These are phyloP conservation scores for Dendrocalamus sinicus DNA, from an alignment of 176 grass and related monocot species.

Conservation along the genomic window DNA sequence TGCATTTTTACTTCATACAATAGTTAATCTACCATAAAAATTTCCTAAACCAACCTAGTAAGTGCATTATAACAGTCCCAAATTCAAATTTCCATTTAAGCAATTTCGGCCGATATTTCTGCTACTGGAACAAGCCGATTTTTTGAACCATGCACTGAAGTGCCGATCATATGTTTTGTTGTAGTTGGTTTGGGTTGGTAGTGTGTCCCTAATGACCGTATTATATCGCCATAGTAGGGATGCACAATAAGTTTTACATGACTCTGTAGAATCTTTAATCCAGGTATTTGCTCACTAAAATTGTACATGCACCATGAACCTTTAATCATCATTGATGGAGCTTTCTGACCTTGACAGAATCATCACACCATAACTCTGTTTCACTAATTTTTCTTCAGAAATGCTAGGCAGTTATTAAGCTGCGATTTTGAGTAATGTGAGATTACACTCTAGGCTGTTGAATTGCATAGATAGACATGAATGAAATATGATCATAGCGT, in stretches of 20 bases:
- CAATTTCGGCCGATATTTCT: too few relatives aligned
- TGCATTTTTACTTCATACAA: too few relatives aligned
- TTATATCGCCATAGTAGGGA: not conserved
- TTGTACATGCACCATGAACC: not conserved
- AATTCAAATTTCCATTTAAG: too few relatives aligned
- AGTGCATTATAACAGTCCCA: too few relatives aligned
- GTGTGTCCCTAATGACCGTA: not conserved
- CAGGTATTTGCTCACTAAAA: slow-evolving; percentile 18
- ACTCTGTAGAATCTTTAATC: slow-evolving; percentile 8
- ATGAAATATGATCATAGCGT: slow-evolving; percentile 8
- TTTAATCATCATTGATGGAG: slow-evolving; percentile 22
- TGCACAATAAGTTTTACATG: not conserved
- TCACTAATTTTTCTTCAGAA: slow-evolving; percentile 4
- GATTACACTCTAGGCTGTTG: not conserved
- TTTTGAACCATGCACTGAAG: too few relatives aligned
- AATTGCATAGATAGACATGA: not conserved
- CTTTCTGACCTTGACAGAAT: slow-evolving; percentile 6
- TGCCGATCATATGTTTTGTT: not conserved
- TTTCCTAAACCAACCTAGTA: too few relatives aligned
- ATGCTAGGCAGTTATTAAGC: not conserved
- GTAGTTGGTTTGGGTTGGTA: not conserved
- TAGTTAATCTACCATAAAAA: too few relatives aligned
- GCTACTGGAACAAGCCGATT: too few relatives aligned
- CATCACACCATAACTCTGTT: not conserved
- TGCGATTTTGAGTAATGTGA: not conserved